phyloP scores from a whole-genome alignment of 208 protist species.

The Trypanosoma rangeli region DNA sequence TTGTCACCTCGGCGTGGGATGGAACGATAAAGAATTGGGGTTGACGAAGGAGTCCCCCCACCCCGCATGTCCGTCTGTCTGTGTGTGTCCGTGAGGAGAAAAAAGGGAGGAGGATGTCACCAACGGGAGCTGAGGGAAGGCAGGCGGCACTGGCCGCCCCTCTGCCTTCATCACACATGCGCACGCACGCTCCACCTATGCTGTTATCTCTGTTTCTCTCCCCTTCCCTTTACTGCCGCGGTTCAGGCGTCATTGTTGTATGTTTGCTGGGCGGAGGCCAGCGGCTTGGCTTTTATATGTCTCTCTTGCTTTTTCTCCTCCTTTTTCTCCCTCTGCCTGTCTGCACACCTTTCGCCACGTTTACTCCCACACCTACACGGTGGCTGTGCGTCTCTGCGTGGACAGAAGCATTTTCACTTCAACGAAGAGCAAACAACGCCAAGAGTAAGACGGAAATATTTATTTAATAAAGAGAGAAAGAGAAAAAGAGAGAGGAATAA shows the following conservation, averaged over 20 bases:
- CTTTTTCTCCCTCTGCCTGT: constrained; percentile 20
- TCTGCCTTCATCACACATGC: background rate
- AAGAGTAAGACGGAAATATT: background rate
- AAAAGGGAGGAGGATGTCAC: background rate
- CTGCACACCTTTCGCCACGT: constrained; percentile 7
- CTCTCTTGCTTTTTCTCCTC: constrained; percentile 32
- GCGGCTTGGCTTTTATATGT: constrained; percentile 1
- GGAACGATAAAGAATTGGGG: constrained; percentile 91
- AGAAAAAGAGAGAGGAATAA: constrained; percentile 4
- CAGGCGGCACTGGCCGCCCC: background rate
- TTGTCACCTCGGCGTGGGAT: constrained; percentile 95
- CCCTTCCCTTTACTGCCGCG: background rate
- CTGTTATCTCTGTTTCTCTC: background rate
- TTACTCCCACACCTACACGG: background rate
- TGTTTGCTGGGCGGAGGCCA: background rate
- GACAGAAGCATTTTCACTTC: background rate
- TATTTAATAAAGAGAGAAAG: background rate
- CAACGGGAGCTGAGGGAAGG: background rate
- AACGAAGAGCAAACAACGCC: background rate
- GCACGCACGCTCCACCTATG: background rate
- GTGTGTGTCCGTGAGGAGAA: constrained; percentile 3
- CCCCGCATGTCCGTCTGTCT: background rate
- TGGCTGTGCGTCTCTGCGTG: too few relatives aligned
- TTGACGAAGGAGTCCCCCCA: constrained; percentile 26
- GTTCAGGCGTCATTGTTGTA: too few relatives aligned